Base-by-base conservation (phyloP, 2,329 filamentous ascomycete species). In the Nothophaeocryptopus gaeumannii region DNA sequence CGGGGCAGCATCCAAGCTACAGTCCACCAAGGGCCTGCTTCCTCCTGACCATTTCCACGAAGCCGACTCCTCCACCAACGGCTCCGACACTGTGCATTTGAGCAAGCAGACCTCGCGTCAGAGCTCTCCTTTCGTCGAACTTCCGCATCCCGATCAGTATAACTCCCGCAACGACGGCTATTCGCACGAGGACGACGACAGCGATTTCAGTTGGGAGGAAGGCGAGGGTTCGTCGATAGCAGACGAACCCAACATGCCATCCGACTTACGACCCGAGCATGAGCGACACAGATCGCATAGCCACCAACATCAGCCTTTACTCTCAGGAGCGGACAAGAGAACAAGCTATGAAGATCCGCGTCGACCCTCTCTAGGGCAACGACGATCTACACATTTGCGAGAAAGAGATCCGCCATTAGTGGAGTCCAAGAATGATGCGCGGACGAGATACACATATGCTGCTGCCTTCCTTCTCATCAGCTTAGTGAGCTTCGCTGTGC, bases 361-460 rank as follows among this genome's bases (percentile, higher is more conserved):
- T 29, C 64, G 68, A 39, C 70, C 74, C 12, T 59, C 64, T 16
- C 71, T 79, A 54, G 73, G 63, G n/a, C 51, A 75, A 37, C 77
- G 82, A 48, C 76, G 81, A 49, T 86, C 84, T 36, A 85, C 85
- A 10, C 84, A 58, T 7, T 67, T 95, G 72, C 83, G 86, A 63
- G 90, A 89, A 65, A 79, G 82, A 61, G 91, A 86, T 65, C 88
- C 89, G n/a, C 79, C 83, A 51, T 74, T 77, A 32, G 76, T 80
- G 59, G 79, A 82, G 13, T 39, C 60, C 13, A 79, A 80, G 57
- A 72, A 78, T 53, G 85, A 84, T 37, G 90, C 88, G 32, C 81
- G 82, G 65, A 86, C 82, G 66, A 89, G 89, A 71, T 97, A 99
- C 72, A 85, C 87, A 16, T 89, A 92, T 67, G 92, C 93, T 1